Evolutionary conservation across 2,329 filamentous ascomycete species (phyloP), one percentile per base, ranked within the genome.

Genomic region (Emergomyces orientalis): DNA sequence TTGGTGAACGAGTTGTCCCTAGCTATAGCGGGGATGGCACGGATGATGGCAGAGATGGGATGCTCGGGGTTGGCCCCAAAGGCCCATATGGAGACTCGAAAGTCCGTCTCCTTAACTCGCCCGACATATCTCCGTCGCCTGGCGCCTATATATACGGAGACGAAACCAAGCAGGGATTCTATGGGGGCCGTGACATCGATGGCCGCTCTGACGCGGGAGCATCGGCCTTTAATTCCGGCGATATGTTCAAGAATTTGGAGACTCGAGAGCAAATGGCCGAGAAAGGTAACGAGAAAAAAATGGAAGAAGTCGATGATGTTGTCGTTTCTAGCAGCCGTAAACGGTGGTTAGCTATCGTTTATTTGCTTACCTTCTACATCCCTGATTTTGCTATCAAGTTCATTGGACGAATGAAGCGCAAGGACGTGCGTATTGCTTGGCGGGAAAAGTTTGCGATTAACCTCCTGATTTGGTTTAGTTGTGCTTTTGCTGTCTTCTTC

Each of bases 361-460:
- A 88, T 72, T 65, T 88, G 39, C 78, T 99, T 65, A 99, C 94
- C 3, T 99, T 86, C 81, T 91, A 87, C 68, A 79, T 96, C 55
- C 94, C 94, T 5, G 92, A 97, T 72, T 89, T 96, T 69, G 71
- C 88, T 52, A 89, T 97, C 72, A 84, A 86, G 61, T 81, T 81
- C 69, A 65, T 96, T 49, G 93, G 93, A 27, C 84, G 89, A 60
- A 97, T 97, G 88, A 84, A 88, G 64, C 89, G 94, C 65, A 95
- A 95, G 73, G 94, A 99, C 74, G 86, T 99, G 9, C 89, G 92
- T 30, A 82, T 89, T 73, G 94, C 94, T 0, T 99, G 94, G 94
- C 84, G 94, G 72, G 94, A 99, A 75, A 99, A 99, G 81, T 75
- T 99, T 64, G 93, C 94, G 61, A 99, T 99, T 82, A 99, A 99